Evolutionary conservation across 768 basidiomycete genomes (phyloP), one percentile per base, ranked within the genome.

Genomic region (Boletus rufocinnamomeus): DNA sequence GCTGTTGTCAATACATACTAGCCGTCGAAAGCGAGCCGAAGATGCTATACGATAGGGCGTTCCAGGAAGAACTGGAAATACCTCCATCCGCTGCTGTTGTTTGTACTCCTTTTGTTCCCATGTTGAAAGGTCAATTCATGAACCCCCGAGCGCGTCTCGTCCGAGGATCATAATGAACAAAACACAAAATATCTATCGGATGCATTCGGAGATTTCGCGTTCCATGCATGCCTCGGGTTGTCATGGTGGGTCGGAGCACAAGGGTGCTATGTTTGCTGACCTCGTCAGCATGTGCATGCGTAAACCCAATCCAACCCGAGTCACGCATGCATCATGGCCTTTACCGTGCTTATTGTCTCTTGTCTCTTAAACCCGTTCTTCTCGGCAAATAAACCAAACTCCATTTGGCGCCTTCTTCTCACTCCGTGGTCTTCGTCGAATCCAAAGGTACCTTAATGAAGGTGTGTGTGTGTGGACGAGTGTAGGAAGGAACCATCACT

Each of bases 401-500:
- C 68, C 65, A 67, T 69, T 67, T 65, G 28, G 57, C 25, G 16
- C 40, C 41, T 54, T 28, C 27, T 65, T 65, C 57, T 64, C 65
- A 61, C 50, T 60, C 43, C 37, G n/a, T 58, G 21, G 27, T 56
- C 48, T 28, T 49, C 62, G 38, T 38, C 56, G 83, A 86, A 85
- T 62, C 86, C 87, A 64, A 85, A 82, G 86, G 85, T 8, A 80
- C 14, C 86, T 63, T 84, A n/a, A 40, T 21, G 19, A 10, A 87
- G 67, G 88, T 84, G 86, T 86, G 86, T 86, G 86, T 61, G 80
- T 79, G n/a, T 80, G 83, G 21, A 84, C 77, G 40, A 6, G 75
- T 74, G 6, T 80, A 81, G 57, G 74, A 82, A 56, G 77, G 85
- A 25, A 77, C 84, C 16, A 84, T 86, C 66, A 86, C 87, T 66